These are phyloP conservation scores for Cystofilobasidium ferigula DNA, from an alignment of 768 basidiomycete species.

Conservation along the genomic window DNA sequence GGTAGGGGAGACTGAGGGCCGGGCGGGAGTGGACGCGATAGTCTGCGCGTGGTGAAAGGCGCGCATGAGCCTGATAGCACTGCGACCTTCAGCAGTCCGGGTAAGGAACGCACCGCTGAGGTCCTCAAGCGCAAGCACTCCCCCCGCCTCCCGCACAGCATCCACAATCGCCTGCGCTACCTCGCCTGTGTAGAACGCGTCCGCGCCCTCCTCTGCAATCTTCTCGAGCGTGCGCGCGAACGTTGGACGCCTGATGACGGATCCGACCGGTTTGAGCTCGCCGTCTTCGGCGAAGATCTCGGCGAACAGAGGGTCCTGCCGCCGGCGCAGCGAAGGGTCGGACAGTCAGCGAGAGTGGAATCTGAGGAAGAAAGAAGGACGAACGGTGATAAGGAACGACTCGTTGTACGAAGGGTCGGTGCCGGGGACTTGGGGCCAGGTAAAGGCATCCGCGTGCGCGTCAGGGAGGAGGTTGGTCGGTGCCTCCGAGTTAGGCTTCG, in stretches of 20 bases:
- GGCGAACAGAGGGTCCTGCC: constrained; percentile 54
- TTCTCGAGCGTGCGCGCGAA: constrained; percentile 62
- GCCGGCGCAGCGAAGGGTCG: background rate
- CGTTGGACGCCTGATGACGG: constrained; percentile 58
- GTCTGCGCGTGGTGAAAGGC: constrained; percentile 47
- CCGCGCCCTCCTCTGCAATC: constrained; percentile 65
- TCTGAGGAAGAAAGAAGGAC: background rate
- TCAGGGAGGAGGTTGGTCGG: constrained; percentile 20
- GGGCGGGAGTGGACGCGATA: constrained; percentile 60
- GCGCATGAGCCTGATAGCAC: background rate
- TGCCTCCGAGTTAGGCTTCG: constrained; percentile 6
- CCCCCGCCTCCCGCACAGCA: constrained; percentile 61
- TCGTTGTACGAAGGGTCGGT: background rate
- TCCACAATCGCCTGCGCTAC: constrained; percentile 68
- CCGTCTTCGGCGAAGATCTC: constrained; percentile 74
- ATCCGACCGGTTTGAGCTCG: constrained; percentile 58
- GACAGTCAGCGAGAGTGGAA: background rate
- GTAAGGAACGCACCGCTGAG: constrained; percentile 27
- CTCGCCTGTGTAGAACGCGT: constrained; percentile 75
- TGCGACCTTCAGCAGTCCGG: background rate
- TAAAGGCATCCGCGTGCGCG: background rate
- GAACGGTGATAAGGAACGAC: constrained; percentile 18
- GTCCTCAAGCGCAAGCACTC: constrained; percentile 67
- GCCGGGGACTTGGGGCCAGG: background rate
- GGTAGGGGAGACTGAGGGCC: constrained; percentile 69